Conservation (phyloP, 768 basidiomycete species). For the Phylloporus sp. region DNA sequence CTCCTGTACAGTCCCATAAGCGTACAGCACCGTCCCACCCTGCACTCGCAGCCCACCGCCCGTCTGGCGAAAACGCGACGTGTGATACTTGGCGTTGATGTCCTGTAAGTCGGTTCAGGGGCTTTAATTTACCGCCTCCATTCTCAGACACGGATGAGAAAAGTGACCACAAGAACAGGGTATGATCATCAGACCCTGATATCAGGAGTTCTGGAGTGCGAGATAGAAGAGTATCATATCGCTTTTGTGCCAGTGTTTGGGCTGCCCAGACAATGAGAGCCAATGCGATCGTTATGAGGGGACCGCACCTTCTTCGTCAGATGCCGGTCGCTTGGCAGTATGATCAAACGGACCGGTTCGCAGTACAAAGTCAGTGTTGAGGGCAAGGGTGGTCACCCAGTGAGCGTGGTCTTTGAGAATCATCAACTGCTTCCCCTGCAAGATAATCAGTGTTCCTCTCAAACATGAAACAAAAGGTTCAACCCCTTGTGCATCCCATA, state of each 20-base stretch:
- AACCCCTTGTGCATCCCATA: conserved; percentile 88
- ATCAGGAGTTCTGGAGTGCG: conserved; percentile 77
- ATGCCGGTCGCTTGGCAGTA: conserved; percentile 68
- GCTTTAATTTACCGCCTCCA: conserved; percentile 53
- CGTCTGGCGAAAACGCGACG: conserved; percentile 93
- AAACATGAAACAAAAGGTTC: conserved; percentile 16
- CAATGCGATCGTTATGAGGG: background rate
- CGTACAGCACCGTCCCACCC: conserved; percentile 90
- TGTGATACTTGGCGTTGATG: conserved; percentile 95
- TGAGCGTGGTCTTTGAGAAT: conserved; percentile 94
- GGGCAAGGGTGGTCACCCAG: conserved; percentile 95
- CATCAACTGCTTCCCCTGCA: conserved; percentile 79
- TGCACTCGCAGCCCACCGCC: conserved; percentile 85
- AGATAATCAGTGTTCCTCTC: conserved; percentile 3
- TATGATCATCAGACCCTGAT: conserved; percentile 97
- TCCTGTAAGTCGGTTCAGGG: conserved; percentile 78
- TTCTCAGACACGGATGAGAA: conserved; percentile 46
- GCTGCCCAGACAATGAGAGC: conserved; percentile 41
- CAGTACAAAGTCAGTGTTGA: conserved; percentile 93
- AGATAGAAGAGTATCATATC: conserved; percentile 70
- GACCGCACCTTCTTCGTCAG: conserved; percentile 74
- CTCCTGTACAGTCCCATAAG: conserved; percentile 75
- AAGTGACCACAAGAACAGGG: conserved; percentile 91
- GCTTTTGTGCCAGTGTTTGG: conserved; percentile 66
- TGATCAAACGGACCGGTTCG: conserved; percentile 96